Conservation (phyloP, 2,329 filamentous ascomycete species). For the Hypoxylon sp. region DNA sequence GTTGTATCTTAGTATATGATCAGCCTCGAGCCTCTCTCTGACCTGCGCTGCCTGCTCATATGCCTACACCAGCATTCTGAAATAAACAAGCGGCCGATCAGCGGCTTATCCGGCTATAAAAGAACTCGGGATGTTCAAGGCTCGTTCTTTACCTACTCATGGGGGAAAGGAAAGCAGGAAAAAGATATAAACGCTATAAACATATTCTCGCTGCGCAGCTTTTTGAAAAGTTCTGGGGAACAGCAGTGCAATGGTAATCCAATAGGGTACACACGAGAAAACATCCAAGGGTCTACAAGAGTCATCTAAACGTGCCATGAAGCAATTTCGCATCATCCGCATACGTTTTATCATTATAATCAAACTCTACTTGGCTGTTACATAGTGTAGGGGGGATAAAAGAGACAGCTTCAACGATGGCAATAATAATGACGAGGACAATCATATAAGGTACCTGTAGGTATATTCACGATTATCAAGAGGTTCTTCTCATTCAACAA, state of each 20-base stretch:
- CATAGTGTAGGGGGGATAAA: not conserved
- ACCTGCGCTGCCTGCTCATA: constrained; percentile 11
- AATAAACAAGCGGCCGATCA: not conserved
- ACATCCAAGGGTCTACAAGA: constrained; percentile 26
- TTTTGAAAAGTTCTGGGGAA: not conserved
- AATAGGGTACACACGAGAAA: constrained; percentile 7
- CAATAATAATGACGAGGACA: not conserved
- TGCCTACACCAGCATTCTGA: not conserved
- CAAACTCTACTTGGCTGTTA: not conserved
- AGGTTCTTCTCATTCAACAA: too few species aligned
- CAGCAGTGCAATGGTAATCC: not conserved
- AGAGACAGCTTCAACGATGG: not conserved
- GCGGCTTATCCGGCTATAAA: not conserved
- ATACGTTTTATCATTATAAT: constrained; percentile 5
- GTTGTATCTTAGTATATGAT: constrained; percentile 28
- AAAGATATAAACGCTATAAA: not conserved
- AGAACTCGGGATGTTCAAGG: not conserved
- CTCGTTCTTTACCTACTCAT: not conserved
- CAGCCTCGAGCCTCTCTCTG: constrained; percentile 40
- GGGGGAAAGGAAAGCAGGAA: not conserved
- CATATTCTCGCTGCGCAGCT: not conserved
- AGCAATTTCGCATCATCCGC: constrained; percentile 3
- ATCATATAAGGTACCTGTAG: not conserved
- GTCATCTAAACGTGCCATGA: constrained; percentile 6
- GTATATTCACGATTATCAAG: too few species aligned